Percentiles rank a stretch among this genome's conserved stretches.
Conservation (phyloP, 1,139 yeast species). For the Zygosaccharomyces sapae region DNA sequence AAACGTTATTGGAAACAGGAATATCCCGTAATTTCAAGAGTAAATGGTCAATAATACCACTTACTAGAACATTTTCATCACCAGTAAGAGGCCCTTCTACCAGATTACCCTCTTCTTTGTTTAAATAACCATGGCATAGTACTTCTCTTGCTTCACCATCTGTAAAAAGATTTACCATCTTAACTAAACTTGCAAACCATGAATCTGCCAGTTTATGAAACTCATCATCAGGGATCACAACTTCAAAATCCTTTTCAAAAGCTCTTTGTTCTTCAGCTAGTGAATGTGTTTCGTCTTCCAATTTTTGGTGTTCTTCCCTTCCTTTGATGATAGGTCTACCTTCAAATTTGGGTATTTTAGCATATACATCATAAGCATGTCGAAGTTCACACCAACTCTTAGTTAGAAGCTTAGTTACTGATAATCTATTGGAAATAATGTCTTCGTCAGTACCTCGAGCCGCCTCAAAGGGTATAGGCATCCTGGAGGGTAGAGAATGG, state of each 20-base stretch:
- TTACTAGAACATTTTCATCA: conserved; percentile 42
- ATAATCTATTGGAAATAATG: conserved; percentile 20
- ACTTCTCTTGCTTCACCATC: conserved; percentile 59
- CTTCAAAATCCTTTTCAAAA: conserved; percentile 27
- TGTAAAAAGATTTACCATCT: conserved; percentile 41
- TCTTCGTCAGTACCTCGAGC: conserved; percentile 13
- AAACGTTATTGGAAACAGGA: background rate
- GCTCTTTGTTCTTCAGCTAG: conserved; percentile 28
- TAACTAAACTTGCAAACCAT: conserved; percentile 39
- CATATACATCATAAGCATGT: conserved; percentile 43
- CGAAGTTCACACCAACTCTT: conserved; percentile 53
- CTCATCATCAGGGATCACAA: conserved; percentile 20
- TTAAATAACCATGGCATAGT: conserved; percentile 50
- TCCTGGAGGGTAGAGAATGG: conserved; percentile 14
- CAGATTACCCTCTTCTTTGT: conserved; percentile 35
- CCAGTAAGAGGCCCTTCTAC: conserved; percentile 21
- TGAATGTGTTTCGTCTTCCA: conserved; percentile 45
- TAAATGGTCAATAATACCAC: conserved; percentile 62
- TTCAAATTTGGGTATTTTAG: conserved; percentile 36
- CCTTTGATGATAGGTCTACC: conserved; percentile 42
- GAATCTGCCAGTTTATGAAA: conserved; percentile 34
- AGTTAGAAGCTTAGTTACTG: conserved; percentile 47
- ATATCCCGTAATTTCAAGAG: conserved; percentile 17
- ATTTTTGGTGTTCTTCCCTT: conserved; percentile 39
- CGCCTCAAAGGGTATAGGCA: conserved; percentile 22